A percentile compares a stretch with the other conserved stretches of the same genome.
Conservation (phyloP, 805 yeast genomes). For the Kazachstania martiniae region DNA sequence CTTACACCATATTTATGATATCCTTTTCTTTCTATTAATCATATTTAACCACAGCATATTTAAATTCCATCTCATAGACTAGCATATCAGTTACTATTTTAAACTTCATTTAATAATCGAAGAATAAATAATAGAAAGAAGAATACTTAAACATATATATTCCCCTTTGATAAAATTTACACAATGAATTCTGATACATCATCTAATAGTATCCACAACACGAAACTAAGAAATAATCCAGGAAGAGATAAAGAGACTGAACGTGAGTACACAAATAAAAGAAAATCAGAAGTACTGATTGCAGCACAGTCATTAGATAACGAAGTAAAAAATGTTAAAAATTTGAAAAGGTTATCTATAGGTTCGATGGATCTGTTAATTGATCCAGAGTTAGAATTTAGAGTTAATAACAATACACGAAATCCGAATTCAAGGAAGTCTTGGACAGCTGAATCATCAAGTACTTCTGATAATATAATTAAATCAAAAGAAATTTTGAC, state of each 20-base stretch:
- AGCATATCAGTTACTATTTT: too few species aligned
- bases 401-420: conserved; percentile 20
- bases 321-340: conserved; percentile 63
- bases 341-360: conserved; percentile 61
- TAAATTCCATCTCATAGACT: too few species aligned
- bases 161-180: too few species aligned
- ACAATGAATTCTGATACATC: too few species aligned
- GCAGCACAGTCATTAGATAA: conserved; percentile 73
- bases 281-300: conserved; percentile 37
- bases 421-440: conserved; percentile 8
- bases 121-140: too few species aligned
- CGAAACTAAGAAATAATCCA: background rate
- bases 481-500: too few species aligned
- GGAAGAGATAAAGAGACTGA: conserved; percentile 2
- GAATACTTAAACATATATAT: too few species aligned
- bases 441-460: conserved; percentile 6
- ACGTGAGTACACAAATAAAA: conserved; percentile 24
- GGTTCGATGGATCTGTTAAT: conserved; percentile 41
- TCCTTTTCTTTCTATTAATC: too few species aligned
- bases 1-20: too few species aligned
- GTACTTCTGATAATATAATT: background rate
- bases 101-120: too few species aligned
- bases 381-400: conserved; percentile 63
- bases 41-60: too few species aligned
- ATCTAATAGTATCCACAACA: conserved; percentile 2